Percentiles rank a stretch among this genome's conserved stretches.
These are phyloP conservation scores for Asclepias syriaca DNA, from an alignment of 257 asterid genomes.

Conservation along the genomic window DNA sequence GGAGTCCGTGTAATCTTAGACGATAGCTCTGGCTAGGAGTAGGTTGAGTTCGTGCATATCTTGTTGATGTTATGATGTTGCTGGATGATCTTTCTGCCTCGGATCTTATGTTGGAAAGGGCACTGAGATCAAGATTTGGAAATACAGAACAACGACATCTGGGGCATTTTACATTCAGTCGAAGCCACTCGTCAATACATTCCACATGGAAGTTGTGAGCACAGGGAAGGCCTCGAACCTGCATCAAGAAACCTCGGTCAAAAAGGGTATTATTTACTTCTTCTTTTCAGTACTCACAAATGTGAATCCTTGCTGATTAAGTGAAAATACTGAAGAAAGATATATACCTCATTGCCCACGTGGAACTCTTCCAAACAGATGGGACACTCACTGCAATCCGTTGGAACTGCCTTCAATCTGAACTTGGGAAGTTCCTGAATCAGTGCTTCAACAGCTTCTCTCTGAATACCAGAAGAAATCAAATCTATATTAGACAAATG, in stretches of 20 bases:
- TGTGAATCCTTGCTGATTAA: background rate
- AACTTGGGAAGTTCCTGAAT: slow-evolving; percentile 95
- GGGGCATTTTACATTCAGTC: slow-evolving; percentile 87
- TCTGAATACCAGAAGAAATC: slow-evolving; percentile 35
- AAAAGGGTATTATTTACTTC: background rate
- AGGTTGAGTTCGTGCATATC: slow-evolving; percentile 59
- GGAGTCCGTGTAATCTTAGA: slow-evolving; percentile 76
- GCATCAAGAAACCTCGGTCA: slow-evolving; percentile 10
- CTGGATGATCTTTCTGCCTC: slow-evolving; percentile 52
- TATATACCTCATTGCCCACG: slow-evolving; percentile 88
- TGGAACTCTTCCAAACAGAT: slow-evolving; percentile 92
- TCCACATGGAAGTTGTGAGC: slow-evolving; percentile 98
- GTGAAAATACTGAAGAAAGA: background rate
- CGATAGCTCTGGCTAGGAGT: slow-evolving; percentile 77
- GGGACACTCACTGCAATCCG: slow-evolving; percentile 95
- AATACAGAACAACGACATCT: slow-evolving; percentile 94
- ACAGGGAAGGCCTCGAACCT: slow-evolving; percentile 98
- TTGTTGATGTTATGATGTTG: slow-evolving; percentile 49
- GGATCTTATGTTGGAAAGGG: slow-evolving; percentile 63
- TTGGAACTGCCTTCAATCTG: slow-evolving; percentile 83
- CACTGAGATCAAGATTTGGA: slow-evolving; percentile 91
- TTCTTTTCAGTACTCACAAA: background rate
- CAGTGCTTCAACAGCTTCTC: slow-evolving; percentile 96
- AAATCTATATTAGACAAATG: background rate
- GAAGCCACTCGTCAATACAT: slow-evolving; percentile 97